These are phyloP conservation scores for Recurvomyces mirabilis DNA, from an alignment of 495 filamentous ascomycete genomes.

Conservation along the genomic window DNA sequence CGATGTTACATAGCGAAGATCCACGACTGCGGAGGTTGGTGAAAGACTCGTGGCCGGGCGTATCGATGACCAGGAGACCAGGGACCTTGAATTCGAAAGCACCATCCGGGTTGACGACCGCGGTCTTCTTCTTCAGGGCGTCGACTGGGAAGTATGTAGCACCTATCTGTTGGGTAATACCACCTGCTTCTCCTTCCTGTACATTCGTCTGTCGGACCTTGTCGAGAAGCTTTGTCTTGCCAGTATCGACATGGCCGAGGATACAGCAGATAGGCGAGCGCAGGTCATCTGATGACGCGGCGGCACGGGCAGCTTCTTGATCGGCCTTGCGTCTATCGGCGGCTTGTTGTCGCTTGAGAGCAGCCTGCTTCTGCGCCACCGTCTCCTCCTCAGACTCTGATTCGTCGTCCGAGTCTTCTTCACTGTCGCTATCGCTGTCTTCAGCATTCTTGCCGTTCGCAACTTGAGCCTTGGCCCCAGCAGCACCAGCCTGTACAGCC, in stretches of 20 bases:
- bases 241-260: slow-evolving; percentile 98
- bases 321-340: slow-evolving; percentile 79
- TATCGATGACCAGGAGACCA: slow-evolving; percentile 95
- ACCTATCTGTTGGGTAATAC: slow-evolving; percentile 99
- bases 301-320: slow-evolving; percentile 83
- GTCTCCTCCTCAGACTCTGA: slow-evolving; percentile 51
- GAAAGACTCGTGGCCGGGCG: slow-evolving; percentile 99
- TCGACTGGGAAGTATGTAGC: slow-evolving; percentile 99
- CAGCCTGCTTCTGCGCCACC: slow-evolving; percentile 54
- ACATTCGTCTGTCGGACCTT: slow-evolving; percentile 99
- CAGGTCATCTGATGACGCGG: slow-evolving; percentile 84
- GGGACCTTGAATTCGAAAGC: slow-evolving; percentile 96
- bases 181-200: slow-evolving; percentile 97
- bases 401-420: slow-evolving; percentile 46
- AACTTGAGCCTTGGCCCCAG: slow-evolving; percentile 11
- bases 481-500: slow-evolving; percentile 18
- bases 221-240: slow-evolving; percentile 97
- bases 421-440: slow-evolving; percentile 34
- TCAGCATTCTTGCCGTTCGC: slow-evolving; percentile 19
- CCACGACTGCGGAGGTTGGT: slow-evolving; percentile 93
- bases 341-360: slow-evolving; percentile 73
- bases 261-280: slow-evolving; percentile 99
- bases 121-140: slow-evolving; percentile 79
- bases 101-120: slow-evolving; percentile 81
- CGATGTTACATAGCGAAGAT: slow-evolving; percentile 97